phyloP scores from a whole-genome alignment of 495 filamentous ascomycete genomes.

The Darksidea phi region DNA sequence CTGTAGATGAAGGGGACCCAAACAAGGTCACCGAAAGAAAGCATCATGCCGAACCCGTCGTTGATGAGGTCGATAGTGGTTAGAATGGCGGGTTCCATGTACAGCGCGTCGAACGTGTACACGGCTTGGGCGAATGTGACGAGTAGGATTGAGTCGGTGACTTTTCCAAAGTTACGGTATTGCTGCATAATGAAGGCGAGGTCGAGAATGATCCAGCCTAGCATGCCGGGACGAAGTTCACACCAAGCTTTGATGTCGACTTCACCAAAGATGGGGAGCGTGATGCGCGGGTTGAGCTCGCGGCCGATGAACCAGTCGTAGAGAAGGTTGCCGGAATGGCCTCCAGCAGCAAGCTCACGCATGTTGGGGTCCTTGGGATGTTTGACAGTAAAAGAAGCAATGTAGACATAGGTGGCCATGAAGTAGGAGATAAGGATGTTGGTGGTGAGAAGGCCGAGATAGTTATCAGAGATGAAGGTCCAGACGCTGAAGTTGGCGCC shows the following conservation, averaged over 20 bases:
- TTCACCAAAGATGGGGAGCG: conserved; percentile 71
- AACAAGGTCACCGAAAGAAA: conserved; percentile 89
- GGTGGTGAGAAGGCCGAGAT: conserved; percentile 76
- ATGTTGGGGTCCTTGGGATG: conserved; percentile 64
- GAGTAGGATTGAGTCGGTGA: conserved; percentile 86
- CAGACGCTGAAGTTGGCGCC: conserved; percentile 83
- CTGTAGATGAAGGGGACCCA: conserved; percentile 94
- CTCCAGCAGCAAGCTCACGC: conserved; percentile 78
- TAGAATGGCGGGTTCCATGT: conserved; percentile 86
- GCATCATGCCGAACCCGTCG: conserved; percentile 96
- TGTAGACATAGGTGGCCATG: conserved; percentile 74
- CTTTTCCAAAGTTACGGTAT: conserved; percentile 74
- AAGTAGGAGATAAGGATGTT: conserved; percentile 71
- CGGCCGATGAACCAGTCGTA: conserved; percentile 98
- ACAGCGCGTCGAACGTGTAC: conserved; percentile 84
- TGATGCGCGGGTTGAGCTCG: conserved; percentile 89
- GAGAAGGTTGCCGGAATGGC: conserved; percentile 77
- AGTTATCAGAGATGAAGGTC: conserved; percentile 92
- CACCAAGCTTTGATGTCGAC: conserved; percentile 90
- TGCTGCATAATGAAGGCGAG: conserved; percentile 83
- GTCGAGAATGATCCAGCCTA: conserved; percentile 87
- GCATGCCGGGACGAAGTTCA: conserved; percentile 87
- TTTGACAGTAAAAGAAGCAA: conserved; percentile 70
- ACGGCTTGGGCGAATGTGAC: conserved; percentile 74
- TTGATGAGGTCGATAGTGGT: conserved; percentile 95